A percentile compares a stretch with the other conserved stretches of the same genome.
Conservation (phyloP, 2,329 filamentous ascomycete genomes). For the Trichoderma guizhouense region DNA sequence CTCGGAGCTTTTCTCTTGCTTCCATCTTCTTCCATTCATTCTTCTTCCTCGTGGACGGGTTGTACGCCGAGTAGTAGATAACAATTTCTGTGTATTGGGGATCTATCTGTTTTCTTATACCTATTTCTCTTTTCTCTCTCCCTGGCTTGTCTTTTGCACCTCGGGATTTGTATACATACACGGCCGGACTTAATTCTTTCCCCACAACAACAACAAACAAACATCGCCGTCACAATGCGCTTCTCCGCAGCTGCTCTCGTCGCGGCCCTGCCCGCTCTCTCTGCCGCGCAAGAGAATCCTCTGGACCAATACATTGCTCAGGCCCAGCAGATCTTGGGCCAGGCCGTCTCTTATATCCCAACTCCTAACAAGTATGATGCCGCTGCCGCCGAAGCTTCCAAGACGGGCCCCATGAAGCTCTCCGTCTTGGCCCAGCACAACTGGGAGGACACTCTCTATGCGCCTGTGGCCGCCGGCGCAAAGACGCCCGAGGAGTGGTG, state of each 20-base stretch:
- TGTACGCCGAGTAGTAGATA: neutral
- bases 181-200: neutral
- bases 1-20: neutral
- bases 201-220: slow-evolving; percentile 14
- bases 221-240: slow-evolving; percentile 47
- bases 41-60: neutral
- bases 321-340: slow-evolving; percentile 62
- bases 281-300: slow-evolving; percentile 49
- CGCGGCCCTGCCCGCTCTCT: slow-evolving; percentile 55
- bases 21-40: neutral
- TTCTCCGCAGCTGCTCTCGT: slow-evolving; percentile 49
- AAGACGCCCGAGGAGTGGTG: slow-evolving; percentile 72
- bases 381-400: slow-evolving; percentile 41
- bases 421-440: slow-evolving; percentile 61
- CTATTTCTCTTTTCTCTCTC: neutral
- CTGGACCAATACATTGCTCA: slow-evolving; percentile 60
- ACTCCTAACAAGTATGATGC: slow-evolving; percentile 43
- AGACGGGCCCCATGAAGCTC: slow-evolving; percentile 42
- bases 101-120: neutral
- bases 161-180: neutral
- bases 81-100: neutral
- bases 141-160: neutral
- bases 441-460: slow-evolving; percentile 67
- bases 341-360: slow-evolving; percentile 52
- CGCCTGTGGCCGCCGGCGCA: slow-evolving; percentile 55